Evolutionary conservation across 2,329 filamentous ascomycete species (phyloP).

Genomic region (Trichothecium sympodiale): DNA sequence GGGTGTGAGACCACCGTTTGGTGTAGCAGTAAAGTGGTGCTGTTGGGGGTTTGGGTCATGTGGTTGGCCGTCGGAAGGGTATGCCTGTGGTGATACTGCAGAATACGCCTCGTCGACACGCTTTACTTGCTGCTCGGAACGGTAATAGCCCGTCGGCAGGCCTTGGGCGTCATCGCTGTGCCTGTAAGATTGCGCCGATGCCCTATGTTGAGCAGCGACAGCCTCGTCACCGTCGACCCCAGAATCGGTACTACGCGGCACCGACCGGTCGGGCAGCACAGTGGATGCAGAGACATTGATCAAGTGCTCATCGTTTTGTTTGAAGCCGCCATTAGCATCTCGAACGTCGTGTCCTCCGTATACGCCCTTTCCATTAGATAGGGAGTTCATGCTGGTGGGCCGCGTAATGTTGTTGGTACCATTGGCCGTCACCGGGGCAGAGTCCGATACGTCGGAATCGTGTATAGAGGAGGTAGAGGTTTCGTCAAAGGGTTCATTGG

Average conservation of each 20-base stretch:
- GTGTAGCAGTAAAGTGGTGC: no score
- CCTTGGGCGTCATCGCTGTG: neutral
- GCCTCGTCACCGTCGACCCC: constrained; percentile 10
- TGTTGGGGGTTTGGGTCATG: no score
- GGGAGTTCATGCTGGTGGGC: constrained; percentile 45
- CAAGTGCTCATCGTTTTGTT: constrained; percentile 9
- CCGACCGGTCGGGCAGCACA: constrained; percentile 18
- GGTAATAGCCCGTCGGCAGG: neutral
- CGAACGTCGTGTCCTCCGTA: constrained; percentile 18
- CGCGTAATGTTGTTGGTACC: constrained; percentile 27
- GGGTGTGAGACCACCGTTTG: no score
- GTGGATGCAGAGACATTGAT: constrained; percentile 14
- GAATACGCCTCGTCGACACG: no score
- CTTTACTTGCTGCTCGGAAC: no score
- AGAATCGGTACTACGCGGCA: constrained; percentile 9
- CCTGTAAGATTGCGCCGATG: no score
- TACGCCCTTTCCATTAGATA: constrained; percentile 43
- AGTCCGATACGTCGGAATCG: constrained; percentile 39
- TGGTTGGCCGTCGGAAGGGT: no score
- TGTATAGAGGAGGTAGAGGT: constrained; percentile 41
- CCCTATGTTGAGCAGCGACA: neutral
- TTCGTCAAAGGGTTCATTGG: constrained; percentile 43
- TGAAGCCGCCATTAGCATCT: constrained; percentile 2
- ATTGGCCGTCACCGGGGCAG: constrained; percentile 20
- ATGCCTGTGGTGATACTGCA: no score